A percentile compares a stretch with the other conserved stretches of the same genome.
Conservation (phyloP, 2,329 filamentous ascomycete species). For the Neoascochyta sp. region DNA sequence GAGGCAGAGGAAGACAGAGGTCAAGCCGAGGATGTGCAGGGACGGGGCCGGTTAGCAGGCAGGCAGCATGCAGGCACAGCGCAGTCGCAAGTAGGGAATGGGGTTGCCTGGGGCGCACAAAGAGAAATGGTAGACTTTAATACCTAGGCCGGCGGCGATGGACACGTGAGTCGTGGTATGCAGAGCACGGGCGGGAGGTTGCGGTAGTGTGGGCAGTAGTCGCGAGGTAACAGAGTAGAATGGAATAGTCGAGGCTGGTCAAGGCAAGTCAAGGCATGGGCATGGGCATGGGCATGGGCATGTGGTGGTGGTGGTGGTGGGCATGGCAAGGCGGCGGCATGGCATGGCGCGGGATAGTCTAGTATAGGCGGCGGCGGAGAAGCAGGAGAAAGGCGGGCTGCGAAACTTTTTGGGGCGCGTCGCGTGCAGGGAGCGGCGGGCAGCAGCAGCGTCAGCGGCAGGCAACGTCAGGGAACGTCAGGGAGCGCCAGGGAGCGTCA, state of each 20-base stretch:
- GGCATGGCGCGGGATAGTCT: too few species aligned
- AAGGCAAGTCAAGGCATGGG: not conserved
- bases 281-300: too few species aligned
- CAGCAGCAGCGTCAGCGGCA: too few species aligned
- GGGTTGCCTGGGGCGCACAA: conserved; percentile 16
- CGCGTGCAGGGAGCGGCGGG: too few species aligned
- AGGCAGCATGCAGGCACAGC: too few species aligned
- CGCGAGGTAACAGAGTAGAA: too few species aligned
- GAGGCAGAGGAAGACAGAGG: too few species aligned
- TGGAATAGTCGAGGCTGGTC: not conserved
- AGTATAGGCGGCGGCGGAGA: conserved; percentile 33
- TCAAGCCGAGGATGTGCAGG: too few species aligned
- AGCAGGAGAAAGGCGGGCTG: conserved; percentile 33
- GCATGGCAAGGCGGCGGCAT: not conserved
- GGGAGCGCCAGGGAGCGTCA: conserved; percentile 26
- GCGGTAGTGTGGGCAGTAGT: conserved; percentile 5
- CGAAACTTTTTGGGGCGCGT: conserved; percentile 25
- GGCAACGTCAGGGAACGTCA: conserved; percentile 22
- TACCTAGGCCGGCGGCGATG: conserved; percentile 11
- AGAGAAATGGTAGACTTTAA: conserved; percentile 16
- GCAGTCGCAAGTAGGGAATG: too few species aligned
- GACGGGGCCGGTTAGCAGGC: too few species aligned
- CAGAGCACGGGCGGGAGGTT: conserved; percentile 14
- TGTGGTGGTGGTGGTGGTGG: conserved; percentile 1
- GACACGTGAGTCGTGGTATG: conserved; percentile 27